Conservation (phyloP, 108 stramenopile species). For the Nitzschia putrida region DNA sequence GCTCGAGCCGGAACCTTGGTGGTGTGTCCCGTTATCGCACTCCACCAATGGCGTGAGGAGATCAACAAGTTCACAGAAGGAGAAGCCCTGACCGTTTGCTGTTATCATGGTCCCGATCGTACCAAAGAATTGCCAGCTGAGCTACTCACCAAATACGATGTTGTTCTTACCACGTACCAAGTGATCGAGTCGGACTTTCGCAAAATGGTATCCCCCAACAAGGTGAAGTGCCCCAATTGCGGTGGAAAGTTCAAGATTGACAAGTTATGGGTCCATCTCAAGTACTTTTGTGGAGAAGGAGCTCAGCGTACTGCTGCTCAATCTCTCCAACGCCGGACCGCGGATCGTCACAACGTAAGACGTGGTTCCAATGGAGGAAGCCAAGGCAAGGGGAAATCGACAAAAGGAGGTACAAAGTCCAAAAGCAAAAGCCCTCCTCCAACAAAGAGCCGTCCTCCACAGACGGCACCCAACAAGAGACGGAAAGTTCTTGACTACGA, state of each 20-base stretch:
- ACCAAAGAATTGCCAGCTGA: slow-evolving; percentile 59
- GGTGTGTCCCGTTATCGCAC: slow-evolving; percentile 93
- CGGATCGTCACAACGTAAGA: slow-evolving; percentile 41
- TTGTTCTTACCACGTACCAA: slow-evolving; percentile 97
- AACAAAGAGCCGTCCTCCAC: slow-evolving; percentile 7
- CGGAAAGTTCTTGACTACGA: slow-evolving; percentile 8
- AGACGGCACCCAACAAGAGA: neutral
- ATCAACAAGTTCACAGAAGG: slow-evolving; percentile 90
- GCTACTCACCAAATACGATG: slow-evolving; percentile 85
- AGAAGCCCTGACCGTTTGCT: slow-evolving; percentile 75
- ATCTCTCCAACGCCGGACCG: slow-evolving; percentile 80
- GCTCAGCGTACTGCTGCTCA: slow-evolving; percentile 93
- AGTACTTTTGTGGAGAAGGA: slow-evolving; percentile 95
- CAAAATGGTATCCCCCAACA: slow-evolving; percentile 91
- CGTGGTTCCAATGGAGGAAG: slow-evolving; percentile 9
- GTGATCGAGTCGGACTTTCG: slow-evolving; percentile 93
- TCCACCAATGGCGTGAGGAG: slow-evolving; percentile 95
- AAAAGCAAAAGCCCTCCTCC: slow-evolving; percentile 10
- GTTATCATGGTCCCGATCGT: slow-evolving; percentile 91
- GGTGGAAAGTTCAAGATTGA: slow-evolving; percentile 87
- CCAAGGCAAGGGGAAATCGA: slow-evolving; percentile 32
- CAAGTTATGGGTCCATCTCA: slow-evolving; percentile 86
- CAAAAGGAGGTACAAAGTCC: slow-evolving; percentile 14
- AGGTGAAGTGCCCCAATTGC: slow-evolving; percentile 91
- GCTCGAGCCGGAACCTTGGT: slow-evolving; percentile 89